Base-by-base conservation (phyloP, 2,329 filamentous ascomycete genomes). In the Aspergillus terreus region DNA sequence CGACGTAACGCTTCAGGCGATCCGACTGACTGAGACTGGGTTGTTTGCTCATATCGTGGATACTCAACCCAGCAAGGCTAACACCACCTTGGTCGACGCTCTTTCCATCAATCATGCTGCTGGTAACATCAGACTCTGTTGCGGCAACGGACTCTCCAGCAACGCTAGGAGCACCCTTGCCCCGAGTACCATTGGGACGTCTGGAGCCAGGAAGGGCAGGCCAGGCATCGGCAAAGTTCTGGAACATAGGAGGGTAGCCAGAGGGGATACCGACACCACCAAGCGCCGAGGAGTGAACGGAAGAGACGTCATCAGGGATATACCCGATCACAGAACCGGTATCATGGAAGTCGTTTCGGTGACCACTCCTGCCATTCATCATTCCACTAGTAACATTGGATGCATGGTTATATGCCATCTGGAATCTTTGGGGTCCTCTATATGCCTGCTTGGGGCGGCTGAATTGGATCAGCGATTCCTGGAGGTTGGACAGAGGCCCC, bases 281-380 rank as follows among this genome's bases (percentile, higher is more conserved):
- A 47, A 97, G 83, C 1, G 91, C 86, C 42, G 91, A 96, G 44
- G 91, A 92, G 71, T 97, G 92, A 43, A 99, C 88, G 2, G 92
- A 96, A 7, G 92, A 97, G 38, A 96, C 91, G 70, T 99, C 94
- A 64, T 99, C 94, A 2, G 92, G 90, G 54, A 99, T 96, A 69
- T 95, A 97, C 14, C 92, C 94, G 62, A 96, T 81, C 67, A 96
- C 88, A 3, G 92, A 97, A 41, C 90, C 88, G 15, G 88, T 84
- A 64, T 96, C 92, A 44, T 80, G 80, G 60, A 80, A 83, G 50
- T 85, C 78, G 32, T 75, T 73, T 32, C 75, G 76, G 40, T 69
- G 68, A 23, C 73, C 70, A 50, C 78, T 78, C 56, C 78, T 75
- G 52, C 77, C 79, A 52, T 79, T 81, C 58, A 72, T 71, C 65